Evolutionary conservation across 2,329 filamentous ascomycete genomes (phyloP).

Genomic region (Apiospora marii): DNA sequence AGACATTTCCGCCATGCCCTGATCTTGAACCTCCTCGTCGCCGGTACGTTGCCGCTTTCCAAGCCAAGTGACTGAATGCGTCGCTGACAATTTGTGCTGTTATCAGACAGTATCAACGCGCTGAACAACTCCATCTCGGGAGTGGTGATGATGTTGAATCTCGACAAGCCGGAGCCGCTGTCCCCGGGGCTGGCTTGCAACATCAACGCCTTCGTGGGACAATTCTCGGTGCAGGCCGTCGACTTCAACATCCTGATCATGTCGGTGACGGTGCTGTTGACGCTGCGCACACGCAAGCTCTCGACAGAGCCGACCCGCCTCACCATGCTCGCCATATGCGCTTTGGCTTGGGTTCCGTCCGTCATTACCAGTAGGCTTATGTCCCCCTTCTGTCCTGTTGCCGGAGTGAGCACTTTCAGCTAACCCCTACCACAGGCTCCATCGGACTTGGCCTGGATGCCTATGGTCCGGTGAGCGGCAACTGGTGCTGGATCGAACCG

Average conservation of each 20-base stretch:
- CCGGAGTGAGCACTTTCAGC: not conserved
- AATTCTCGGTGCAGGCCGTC: conserved; percentile 53
- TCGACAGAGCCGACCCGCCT: conserved; percentile 41
- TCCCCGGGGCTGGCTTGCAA: conserved; percentile 44
- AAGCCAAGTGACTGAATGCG: too few species aligned
- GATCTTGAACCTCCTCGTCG: conserved; percentile 17
- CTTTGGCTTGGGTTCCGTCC: conserved; percentile 50
- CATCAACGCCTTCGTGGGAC: conserved; percentile 53
- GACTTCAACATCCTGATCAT: conserved; percentile 55
- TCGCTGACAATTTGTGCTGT: not conserved
- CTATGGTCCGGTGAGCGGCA: conserved; percentile 50
- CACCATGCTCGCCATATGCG: conserved; percentile 45
- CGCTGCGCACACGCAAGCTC: conserved; percentile 45
- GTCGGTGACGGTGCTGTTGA: conserved; percentile 50
- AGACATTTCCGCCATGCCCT: conserved; percentile 18
- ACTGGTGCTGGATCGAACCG: conserved; percentile 57
- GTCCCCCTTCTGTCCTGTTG: not conserved
- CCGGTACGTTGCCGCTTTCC: not conserved
- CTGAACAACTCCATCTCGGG: conserved; percentile 53
- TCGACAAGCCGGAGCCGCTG: conserved; percentile 35
- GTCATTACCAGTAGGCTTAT: conserved; percentile 45
- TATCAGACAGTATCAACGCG: conserved; percentile 50
- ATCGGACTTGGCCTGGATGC: conserved; percentile 39
- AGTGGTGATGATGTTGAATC: conserved; percentile 39
- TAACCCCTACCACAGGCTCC: not conserved